Percentiles rank a stretch among this genome's conserved stretches.
Conservation (phyloP, 345 rosid genomes). For the Camelina neglecta region DNA sequence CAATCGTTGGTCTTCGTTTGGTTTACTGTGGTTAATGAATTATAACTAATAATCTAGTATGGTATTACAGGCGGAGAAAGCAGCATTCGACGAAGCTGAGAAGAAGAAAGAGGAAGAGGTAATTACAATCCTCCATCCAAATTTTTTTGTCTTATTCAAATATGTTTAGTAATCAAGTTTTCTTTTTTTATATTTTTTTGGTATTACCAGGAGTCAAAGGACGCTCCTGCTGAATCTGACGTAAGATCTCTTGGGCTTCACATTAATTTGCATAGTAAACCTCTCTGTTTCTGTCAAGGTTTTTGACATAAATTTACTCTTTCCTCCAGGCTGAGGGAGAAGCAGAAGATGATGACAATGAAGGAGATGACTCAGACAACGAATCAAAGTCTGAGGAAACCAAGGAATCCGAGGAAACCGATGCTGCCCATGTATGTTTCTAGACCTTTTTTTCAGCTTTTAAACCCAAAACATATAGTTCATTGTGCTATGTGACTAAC, state of each 20-base stretch:
- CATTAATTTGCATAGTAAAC: not conserved
- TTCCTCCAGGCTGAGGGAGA: constrained; percentile 71
- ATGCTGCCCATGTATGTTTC: constrained; percentile 50
- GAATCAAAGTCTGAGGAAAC: constrained; percentile 52
- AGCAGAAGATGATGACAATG: constrained; percentile 55
- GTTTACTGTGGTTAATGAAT: constrained; percentile 31
- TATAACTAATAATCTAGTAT: constrained; percentile 3
- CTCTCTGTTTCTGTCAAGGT: not conserved
- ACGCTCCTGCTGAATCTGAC: constrained; percentile 67
- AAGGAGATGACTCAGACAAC: constrained; percentile 52
- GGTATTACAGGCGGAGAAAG: constrained; percentile 85
- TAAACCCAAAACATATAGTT: not conserved
- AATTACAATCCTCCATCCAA: constrained; percentile 8
- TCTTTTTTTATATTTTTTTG: not conserved
- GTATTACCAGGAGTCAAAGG: constrained; percentile 67
- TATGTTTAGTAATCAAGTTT: not conserved
- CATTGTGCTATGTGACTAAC: not conserved
- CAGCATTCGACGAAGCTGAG: constrained; percentile 92
- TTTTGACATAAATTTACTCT: constrained; percentile 7
- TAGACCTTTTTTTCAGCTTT: not conserved
- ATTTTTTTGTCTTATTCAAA: not conserved
- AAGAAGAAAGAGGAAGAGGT: constrained; percentile 90
- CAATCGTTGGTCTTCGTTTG: not conserved
- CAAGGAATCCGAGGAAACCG: constrained; percentile 30
- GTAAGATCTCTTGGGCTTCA: constrained; percentile 50